phyloP scores from a whole-genome alignment of 345 rosid genomes.

The Populus euphratica region DNA sequence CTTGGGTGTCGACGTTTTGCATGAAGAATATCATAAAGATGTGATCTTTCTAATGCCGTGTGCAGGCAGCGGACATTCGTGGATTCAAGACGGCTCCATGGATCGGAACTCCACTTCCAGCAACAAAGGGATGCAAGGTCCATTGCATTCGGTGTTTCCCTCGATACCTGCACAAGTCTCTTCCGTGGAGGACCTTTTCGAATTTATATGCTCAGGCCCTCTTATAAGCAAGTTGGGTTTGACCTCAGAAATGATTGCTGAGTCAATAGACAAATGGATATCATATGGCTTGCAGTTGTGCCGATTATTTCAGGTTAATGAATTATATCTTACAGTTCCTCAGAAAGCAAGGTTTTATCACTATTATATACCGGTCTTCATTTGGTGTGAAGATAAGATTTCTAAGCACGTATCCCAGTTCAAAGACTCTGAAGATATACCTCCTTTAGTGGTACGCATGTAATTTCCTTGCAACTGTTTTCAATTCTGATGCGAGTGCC shows the following conservation, averaged over 20 bases:
- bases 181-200: slow-evolving; percentile 70
- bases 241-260: slow-evolving; percentile 54
- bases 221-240: slow-evolving; percentile 59
- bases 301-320: slow-evolving; percentile 68
- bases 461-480: not conserved
- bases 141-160: slow-evolving; percentile 18
- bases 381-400: slow-evolving; percentile 93
- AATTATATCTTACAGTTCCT: slow-evolving; percentile 57
- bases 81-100: slow-evolving; percentile 52
- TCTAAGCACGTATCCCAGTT: slow-evolving; percentile 59
- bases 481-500: not conserved
- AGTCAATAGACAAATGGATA: slow-evolving; percentile 80
- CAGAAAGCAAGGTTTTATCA: slow-evolving; percentile 81
- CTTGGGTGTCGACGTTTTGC: not conserved
- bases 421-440: slow-evolving; percentile 60
- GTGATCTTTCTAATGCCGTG: not conserved
- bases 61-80: slow-evolving; percentile 48
- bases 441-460: slow-evolving; percentile 82
- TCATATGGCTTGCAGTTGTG: slow-evolving; percentile 56
- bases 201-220: slow-evolving; percentile 84
- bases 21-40: not conserved
- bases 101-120: slow-evolving; percentile 18
- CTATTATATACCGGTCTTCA: slow-evolving; percentile 85
- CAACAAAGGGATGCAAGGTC: slow-evolving; percentile 21
- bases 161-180: slow-evolving; percentile 50